phyloP scores from a whole-genome alignment of 208 protist genomes.

The Leishmania braziliensis region DNA sequence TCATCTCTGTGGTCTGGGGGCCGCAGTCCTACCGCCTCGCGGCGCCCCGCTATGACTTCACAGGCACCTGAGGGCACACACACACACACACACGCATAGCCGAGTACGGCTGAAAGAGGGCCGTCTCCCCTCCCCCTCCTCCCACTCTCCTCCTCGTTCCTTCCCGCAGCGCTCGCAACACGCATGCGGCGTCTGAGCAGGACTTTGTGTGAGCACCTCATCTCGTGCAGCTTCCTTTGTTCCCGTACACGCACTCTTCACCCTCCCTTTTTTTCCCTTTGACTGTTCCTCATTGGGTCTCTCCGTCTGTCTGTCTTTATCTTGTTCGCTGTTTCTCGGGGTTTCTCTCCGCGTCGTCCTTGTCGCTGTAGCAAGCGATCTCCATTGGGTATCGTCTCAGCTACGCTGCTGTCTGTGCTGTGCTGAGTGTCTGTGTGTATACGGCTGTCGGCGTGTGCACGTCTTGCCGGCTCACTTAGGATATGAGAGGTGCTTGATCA shows the following conservation, averaged over 20 bases:
- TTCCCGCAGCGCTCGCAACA: neutral
- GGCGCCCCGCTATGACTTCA: neutral
- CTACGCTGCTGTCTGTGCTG: no score
- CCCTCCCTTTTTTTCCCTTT: conserved; percentile 4
- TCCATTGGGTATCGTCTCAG: no score
- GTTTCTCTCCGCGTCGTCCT: neutral
- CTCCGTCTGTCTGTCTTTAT: conserved; percentile 1
- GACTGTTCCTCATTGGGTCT: neutral
- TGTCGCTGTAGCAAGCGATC: no score
- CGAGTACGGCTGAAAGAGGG: neutral
- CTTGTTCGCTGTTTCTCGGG: neutral
- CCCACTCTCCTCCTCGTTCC: conserved; percentile 6
- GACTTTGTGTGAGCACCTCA: neutral
- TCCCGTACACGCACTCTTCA: neutral
- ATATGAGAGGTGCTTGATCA: neutral
- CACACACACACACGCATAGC: neutral
- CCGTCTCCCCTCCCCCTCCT: neutral
- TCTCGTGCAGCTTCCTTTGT: neutral
- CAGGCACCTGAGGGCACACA: neutral
- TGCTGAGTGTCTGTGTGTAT: no score
- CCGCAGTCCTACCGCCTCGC: neutral
- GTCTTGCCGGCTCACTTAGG: neutral
- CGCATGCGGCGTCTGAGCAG: neutral
- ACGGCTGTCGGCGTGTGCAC: neutral
- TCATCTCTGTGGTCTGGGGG: neutral